A percentile compares a stretch with the other conserved stretches of the same genome.
Evolutionary conservation across 2,329 filamentous ascomycete species (phyloP).

Genomic region (Xylaria sp.): DNA sequence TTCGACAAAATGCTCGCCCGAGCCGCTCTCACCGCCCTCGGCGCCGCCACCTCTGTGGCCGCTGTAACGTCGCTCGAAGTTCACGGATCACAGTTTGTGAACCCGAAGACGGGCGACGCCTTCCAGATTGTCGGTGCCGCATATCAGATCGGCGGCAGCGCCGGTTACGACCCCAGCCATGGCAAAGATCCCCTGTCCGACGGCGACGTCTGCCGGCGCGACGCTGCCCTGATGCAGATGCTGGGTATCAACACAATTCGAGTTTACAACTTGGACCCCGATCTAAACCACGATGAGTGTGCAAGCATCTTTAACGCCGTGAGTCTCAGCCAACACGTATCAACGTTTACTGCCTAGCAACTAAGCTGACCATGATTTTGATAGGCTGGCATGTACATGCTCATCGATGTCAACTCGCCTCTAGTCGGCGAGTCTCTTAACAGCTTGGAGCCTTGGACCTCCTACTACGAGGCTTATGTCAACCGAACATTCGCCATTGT

Average conservation of each 20-base stretch:
- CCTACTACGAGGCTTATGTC: slow-evolving; percentile 69
- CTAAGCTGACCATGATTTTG: slow-evolving; percentile 10
- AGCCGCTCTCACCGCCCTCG: slow-evolving; percentile 63
- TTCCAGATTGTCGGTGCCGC: slow-evolving; percentile 76
- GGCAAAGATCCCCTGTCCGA: slow-evolving; percentile 71
- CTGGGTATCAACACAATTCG: slow-evolving; percentile 75
- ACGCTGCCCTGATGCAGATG: slow-evolving; percentile 73
- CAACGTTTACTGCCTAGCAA: background rate
- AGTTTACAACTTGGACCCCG: slow-evolving; percentile 74
- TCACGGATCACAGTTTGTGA: slow-evolving; percentile 68
- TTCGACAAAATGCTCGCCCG: slow-evolving; percentile 50
- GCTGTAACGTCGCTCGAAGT: slow-evolving; percentile 69
- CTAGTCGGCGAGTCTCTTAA: slow-evolving; percentile 67
- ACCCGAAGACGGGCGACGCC: slow-evolving; percentile 66
- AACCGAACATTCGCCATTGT: slow-evolving; percentile 75
- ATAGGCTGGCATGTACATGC: slow-evolving; percentile 72
- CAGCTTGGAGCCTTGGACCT: slow-evolving; percentile 65
- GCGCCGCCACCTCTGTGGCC: slow-evolving; percentile 62
- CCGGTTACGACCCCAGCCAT: slow-evolving; percentile 66
- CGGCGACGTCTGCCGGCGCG: slow-evolving; percentile 67
- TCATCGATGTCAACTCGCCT: slow-evolving; percentile 76
- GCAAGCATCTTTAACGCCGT: slow-evolving; percentile 74
- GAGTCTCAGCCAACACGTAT: slow-evolving; percentile 30
- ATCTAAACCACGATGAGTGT: slow-evolving; percentile 74
- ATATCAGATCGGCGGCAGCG: slow-evolving; percentile 75